These are phyloP conservation scores for Backusella sp. DNA, from an alignment of 192 early-diverging fungal species.

Conservation along the genomic window DNA sequence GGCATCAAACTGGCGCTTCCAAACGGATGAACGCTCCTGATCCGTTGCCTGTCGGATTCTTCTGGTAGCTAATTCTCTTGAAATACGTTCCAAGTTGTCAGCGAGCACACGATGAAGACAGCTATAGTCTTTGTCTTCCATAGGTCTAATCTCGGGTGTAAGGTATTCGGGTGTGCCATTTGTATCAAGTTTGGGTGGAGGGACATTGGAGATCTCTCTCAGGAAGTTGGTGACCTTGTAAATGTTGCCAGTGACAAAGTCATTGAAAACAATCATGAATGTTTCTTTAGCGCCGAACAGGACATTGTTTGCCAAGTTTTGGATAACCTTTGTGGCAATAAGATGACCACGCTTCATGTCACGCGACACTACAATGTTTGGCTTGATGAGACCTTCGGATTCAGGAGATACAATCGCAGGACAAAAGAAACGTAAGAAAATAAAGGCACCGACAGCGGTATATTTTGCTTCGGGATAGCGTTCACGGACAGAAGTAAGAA, in stretches of 20 bases:
- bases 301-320: constrained; percentile 95
- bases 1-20: constrained; percentile 73
- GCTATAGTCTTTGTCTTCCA: constrained; percentile 38
- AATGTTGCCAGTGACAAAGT: constrained; percentile 82
- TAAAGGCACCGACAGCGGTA: constrained; percentile 90
- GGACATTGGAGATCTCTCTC: constrained; percentile 65
- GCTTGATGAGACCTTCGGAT: constrained; percentile 68
- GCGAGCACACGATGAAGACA: constrained; percentile 61
- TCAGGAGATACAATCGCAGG: constrained; percentile 95
- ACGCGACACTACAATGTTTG: constrained; percentile 53
- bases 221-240: constrained; percentile 78
- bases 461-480: constrained; percentile 83
- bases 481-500: constrained; percentile 72
- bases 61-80: constrained; percentile 58
- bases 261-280: constrained; percentile 92
- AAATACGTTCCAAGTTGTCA: constrained; percentile 69
- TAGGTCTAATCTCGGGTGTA: constrained; percentile 7
- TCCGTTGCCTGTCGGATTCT: constrained; percentile 44
- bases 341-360: constrained; percentile 86
- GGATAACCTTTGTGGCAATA: constrained; percentile 92
- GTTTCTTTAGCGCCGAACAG: constrained; percentile 94
- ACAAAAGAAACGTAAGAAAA: constrained; percentile 95
- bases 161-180: background rate
- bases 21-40: constrained; percentile 41
- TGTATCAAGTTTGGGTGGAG: background rate